These are phyloP conservation scores for Paramecium pentaurelia DNA, from an alignment of 73 alveolate genomes.

Conservation along the genomic window DNA sequence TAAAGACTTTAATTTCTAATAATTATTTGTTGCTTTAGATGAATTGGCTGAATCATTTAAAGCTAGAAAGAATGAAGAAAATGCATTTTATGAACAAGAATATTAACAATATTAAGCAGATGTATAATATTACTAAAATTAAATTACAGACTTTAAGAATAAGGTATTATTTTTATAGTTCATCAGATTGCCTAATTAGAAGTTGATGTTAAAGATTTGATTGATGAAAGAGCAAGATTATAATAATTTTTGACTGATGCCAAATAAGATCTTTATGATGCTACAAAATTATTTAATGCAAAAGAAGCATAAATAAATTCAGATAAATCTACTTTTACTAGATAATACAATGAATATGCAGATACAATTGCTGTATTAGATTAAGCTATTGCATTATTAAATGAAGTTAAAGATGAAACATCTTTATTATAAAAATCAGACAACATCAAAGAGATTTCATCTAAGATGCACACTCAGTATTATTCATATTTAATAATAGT, in stretches of 20 bases:
- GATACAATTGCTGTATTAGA: slow-evolving; percentile 7
- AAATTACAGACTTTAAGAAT: slow-evolving; percentile 18
- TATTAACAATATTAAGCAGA: slow-evolving; percentile 13
- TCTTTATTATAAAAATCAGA: not conserved
- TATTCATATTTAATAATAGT: not conserved
- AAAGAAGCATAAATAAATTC: not conserved
- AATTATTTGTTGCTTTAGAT: slow-evolving; percentile 35
- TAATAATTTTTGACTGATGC: not conserved
- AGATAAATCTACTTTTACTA: not conserved
- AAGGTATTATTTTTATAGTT: not conserved
- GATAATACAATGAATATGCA: not conserved
- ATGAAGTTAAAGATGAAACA: slow-evolving; percentile 35
- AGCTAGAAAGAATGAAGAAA: slow-evolving; percentile 1
- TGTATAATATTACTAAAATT: not conserved
- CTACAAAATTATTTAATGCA: slow-evolving; percentile 3
- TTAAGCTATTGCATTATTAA: not conserved
- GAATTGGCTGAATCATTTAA: slow-evolving; percentile 43
- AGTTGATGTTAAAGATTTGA: not conserved
- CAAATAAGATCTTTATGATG: slow-evolving; percentile 26
- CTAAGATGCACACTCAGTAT: slow-evolving; percentile 13
- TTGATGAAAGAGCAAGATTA: not conserved
- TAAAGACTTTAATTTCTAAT: slow-evolving; percentile 16
- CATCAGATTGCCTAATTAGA: slow-evolving; percentile 20
- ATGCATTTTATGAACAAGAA: slow-evolving; percentile 17
- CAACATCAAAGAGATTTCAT: not conserved